Evolutionary conservation across 331 rosid species (phyloP), one percentile per base, ranked within the genome.

Genomic region (Cydonia oblonga): DNA sequence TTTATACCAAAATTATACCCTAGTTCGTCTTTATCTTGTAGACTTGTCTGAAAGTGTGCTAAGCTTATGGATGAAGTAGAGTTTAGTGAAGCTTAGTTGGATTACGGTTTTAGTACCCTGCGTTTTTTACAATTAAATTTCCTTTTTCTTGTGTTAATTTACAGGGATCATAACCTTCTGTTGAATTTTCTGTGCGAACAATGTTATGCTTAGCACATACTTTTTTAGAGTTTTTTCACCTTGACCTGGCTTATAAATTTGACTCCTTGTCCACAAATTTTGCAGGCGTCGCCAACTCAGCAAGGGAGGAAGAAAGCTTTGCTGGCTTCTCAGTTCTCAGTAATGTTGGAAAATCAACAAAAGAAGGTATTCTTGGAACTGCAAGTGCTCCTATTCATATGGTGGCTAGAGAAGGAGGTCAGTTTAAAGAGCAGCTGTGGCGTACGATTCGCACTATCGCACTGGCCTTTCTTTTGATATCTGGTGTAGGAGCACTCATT

Each of bases 391-490:
- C 97, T 30, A 87, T 90, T 82, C 96, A 90, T 82, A 87, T 85
- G 93, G 89, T 90, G 69, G 59, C 88, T 63, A 76, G 86, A 54
- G 88, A 87, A 78, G 86, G 86, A 75, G 89, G 84, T 29, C 88
- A 84, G 68, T 87, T 90, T 64, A 93, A 90, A 79, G 95, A 84
- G 82, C 95, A 86, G 83, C 78, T 90, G 64, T 86, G 97, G 95
- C 87, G 87, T 15, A 85, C 92, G 13, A 66, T 93, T 76, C 87
- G 95, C 71, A 70, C 88, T 25, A 70, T 90, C 75, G 86, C 85
- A 51, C 79, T 87, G 42, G 87, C 78, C 64, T 89, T 89, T 86
- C 86, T 93, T 70, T 53, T 80, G 74, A 86, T 93, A 59, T 86
- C 91, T 76, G 95, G 97, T 70, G 81, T 83, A 29, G 97, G 90